phyloP scores from a whole-genome alignment of 371 early-diverging fungal species.

The Phascolomyces articulosus region DNA sequence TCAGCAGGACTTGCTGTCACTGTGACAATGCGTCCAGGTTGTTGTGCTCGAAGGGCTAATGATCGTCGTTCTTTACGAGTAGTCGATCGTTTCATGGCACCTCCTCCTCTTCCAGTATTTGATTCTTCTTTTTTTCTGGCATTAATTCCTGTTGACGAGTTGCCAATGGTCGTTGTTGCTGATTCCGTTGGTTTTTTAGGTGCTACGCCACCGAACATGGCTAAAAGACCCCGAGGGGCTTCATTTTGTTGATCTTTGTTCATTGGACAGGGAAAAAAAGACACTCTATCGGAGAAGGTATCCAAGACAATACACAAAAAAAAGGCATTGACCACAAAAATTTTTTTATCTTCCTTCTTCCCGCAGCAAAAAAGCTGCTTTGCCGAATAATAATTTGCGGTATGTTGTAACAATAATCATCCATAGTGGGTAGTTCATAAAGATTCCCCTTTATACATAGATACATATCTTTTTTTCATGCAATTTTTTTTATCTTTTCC shows the following conservation, averaged over 20 bases:
- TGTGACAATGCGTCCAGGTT: conserved; percentile 26
- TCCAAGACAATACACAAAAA: background rate
- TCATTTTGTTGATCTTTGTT: conserved; percentile 1
- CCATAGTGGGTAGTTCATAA: no score
- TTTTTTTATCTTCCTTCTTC: no score
- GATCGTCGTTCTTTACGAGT: conserved; percentile 16
- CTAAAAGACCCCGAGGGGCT: conserved; percentile 29
- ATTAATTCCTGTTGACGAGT: no score
- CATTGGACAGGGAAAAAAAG: background rate
- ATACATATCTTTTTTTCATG: no score
- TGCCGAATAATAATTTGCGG: no score
- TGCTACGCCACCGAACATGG: conserved; percentile 36
- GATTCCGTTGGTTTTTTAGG: conserved; percentile 4
- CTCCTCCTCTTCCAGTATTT: conserved; percentile 15
- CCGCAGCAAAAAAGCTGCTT: no score
- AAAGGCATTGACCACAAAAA: background rate
- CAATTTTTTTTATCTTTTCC: no score
- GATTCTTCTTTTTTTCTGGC: background rate
- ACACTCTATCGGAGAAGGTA: background rate
- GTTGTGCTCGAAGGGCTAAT: conserved; percentile 27
- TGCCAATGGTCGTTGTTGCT: conserved; percentile 2
- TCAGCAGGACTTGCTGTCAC: conserved; percentile 25
- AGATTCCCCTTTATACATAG: no score
- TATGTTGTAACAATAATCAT: no score
- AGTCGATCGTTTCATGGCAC: conserved; percentile 28